phyloP scores from a whole-genome alignment of 129 eudicot species.

The Pittosporum tobira region DNA sequence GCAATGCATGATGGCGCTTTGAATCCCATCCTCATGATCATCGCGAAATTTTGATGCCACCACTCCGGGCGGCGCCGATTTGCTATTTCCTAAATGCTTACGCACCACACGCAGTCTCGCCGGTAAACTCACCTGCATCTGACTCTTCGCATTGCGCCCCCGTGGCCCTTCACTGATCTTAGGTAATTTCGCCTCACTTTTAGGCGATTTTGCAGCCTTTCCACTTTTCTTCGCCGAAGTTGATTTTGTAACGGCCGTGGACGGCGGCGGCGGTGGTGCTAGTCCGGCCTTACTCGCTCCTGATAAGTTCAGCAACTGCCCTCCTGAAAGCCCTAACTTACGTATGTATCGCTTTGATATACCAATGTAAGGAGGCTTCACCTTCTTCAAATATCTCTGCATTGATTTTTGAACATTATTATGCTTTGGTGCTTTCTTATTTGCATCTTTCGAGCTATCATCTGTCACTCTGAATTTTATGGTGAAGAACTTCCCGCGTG shows the following conservation, averaged over 20 bases:
- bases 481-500: constrained; percentile 28
- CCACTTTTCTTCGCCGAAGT: constrained; percentile 14
- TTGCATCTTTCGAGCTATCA: constrained; percentile 28
- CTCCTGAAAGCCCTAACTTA: constrained; percentile 47
- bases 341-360: constrained; percentile 67
- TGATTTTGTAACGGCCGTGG: constrained; percentile 15
- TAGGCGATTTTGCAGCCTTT: no score
- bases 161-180: constrained; percentile 23
- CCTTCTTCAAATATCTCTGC: constrained; percentile 68
- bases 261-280: constrained; percentile 26
- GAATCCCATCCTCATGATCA: constrained; percentile 91
- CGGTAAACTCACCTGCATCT: constrained; percentile 49
- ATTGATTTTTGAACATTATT: constrained; percentile 25
- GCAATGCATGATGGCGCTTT: constrained; percentile 90
- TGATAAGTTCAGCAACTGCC: constrained; percentile 16
- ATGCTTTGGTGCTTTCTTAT: constrained; percentile 10
- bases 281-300: constrained; percentile 24
- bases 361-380: constrained; percentile 74
- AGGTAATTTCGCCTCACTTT: constrained; percentile 4
- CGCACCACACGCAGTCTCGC: constrained; percentile 59
- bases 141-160: constrained; percentile 21
- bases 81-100: constrained; percentile 68
- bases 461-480: constrained; percentile 54
- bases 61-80: constrained; percentile 41
- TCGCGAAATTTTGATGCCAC: constrained; percentile 42